phyloP scores from a whole-genome alignment of 352 stramenopile species.

The Aphanomyces euteiches region DNA sequence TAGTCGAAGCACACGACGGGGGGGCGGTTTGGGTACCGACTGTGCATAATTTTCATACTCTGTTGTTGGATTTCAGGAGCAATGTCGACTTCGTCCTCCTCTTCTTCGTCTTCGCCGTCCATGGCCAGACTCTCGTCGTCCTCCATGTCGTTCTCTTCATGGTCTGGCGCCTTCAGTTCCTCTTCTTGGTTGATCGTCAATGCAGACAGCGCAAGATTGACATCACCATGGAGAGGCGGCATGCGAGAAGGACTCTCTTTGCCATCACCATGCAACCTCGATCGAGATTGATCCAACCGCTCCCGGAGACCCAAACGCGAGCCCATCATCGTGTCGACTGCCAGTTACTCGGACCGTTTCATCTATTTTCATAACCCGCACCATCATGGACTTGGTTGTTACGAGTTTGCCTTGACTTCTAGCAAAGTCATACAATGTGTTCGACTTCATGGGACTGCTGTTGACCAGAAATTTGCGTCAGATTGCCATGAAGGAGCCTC shows the following conservation, averaged over 20 bases:
- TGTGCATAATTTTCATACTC: constrained; percentile 55
- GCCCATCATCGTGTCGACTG: not conserved
- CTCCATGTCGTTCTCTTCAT: constrained; percentile 36
- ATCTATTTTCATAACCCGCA: not conserved
- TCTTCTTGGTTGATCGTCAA: constrained; percentile 34
- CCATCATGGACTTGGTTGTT: too few relatives aligned
- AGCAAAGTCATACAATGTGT: too few relatives aligned
- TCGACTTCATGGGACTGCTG: too few relatives aligned
- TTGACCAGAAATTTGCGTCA: too few relatives aligned
- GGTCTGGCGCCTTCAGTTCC: constrained; percentile 47
- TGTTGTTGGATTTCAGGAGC: constrained; percentile 8
- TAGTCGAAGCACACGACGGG: constrained; percentile 90
- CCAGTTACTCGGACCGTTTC: not conserved
- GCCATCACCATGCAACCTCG: not conserved
- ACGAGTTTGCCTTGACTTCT: too few relatives aligned
- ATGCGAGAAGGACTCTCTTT: too few relatives aligned
- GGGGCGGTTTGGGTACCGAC: constrained; percentile 42
- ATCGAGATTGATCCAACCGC: constrained; percentile 19
- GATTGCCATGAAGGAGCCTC: too few relatives aligned
- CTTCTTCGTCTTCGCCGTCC: constrained; percentile 40
- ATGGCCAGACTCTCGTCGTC: constrained; percentile 29
- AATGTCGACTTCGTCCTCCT: constrained; percentile 38
- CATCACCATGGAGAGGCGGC: not conserved
- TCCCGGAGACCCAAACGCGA: constrained; percentile 21
- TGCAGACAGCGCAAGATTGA: not conserved